phyloP scores from a whole-genome alignment of 2,329 filamentous ascomycete species.

The Fusarium guadeloupense region DNA sequence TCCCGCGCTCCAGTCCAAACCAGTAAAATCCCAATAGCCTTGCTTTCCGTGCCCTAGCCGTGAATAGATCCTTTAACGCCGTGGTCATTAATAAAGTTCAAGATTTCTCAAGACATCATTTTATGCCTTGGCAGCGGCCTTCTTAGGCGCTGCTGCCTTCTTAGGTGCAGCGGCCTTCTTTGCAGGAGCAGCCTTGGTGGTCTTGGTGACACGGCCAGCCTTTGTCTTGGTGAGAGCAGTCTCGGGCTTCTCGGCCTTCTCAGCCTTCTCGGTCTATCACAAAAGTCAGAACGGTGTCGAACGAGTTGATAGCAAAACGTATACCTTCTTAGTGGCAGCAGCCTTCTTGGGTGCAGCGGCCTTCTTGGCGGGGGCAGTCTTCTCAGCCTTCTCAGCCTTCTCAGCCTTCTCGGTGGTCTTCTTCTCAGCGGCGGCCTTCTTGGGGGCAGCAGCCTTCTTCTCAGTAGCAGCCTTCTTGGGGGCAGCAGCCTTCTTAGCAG shows the following conservation, averaged over 20 bases:
- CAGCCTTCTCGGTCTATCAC: conserved; percentile 51
- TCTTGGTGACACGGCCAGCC: conserved; percentile 85
- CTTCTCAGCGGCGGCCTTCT: conserved; percentile 37
- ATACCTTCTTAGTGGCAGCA: conserved; percentile 38
- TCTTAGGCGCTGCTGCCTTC: conserved; percentile 53
- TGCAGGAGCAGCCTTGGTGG: conserved; percentile 52
- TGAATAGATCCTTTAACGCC: conserved; percentile 49
- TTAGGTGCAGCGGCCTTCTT: conserved; percentile 52
- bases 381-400: conserved; percentile 44
- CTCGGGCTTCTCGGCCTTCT: conserved; percentile 69
- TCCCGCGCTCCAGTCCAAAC: conserved; percentile 41
- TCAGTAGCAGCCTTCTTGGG: conserved; percentile 52
- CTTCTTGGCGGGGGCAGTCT: conserved; percentile 77
- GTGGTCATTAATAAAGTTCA: conserved; percentile 51
- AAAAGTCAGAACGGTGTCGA: neutral
- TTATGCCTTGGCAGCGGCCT: conserved; percentile 57
- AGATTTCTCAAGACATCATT: conserved; percentile 28
- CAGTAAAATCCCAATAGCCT: conserved; percentile 41
- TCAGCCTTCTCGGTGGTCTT: conserved; percentile 44
- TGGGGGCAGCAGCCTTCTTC: conserved; percentile 52
- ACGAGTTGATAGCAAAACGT: neutral
- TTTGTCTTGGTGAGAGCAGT: conserved; percentile 83
- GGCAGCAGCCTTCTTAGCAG: conserved; percentile 46
- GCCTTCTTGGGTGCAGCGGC: conserved; percentile 47
- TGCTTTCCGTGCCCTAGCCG: conserved; percentile 40